Evolutionary conservation across 176 grass and related monocot species (phyloP).

Genomic region (Avena insularis): DNA sequence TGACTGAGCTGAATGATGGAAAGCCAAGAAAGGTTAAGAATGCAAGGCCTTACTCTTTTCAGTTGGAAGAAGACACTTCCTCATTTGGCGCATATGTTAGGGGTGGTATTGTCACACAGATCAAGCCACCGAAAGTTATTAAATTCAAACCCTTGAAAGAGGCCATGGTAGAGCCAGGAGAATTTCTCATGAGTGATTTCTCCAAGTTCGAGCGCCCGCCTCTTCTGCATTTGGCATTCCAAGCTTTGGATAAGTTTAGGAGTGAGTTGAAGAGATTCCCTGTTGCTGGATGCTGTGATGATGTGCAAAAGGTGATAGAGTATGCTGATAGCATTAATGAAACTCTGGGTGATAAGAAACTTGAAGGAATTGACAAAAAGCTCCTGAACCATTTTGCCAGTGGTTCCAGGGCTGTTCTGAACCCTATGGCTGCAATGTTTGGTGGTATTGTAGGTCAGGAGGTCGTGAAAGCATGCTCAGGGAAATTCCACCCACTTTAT

Average conservation of each 20-base stretch:
- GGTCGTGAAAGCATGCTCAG: constrained; percentile 90
- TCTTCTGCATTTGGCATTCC: constrained; percentile 88
- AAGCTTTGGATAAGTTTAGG: constrained; percentile 88
- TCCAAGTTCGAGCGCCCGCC: constrained; percentile 88
- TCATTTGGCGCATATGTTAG: constrained; percentile 68
- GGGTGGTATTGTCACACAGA: constrained; percentile 90
- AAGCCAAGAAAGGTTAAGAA: constrained; percentile 85
- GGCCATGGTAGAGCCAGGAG: constrained; percentile 82
- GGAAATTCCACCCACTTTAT: constrained; percentile 95
- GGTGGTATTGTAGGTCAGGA: constrained; percentile 94
- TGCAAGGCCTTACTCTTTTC: constrained; percentile 86
- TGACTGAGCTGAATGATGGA: constrained; percentile 89
- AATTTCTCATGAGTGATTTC: constrained; percentile 94
- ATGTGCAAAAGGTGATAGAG: constrained; percentile 64
- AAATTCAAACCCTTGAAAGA: constrained; percentile 87
- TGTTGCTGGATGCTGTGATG: constrained; percentile 70
- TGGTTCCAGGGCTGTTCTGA: constrained; percentile 84
- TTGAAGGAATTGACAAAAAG: constrained; percentile 79
- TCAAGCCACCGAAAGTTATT: constrained; percentile 85
- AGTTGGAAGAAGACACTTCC: constrained; percentile 86
- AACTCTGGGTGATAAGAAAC: constrained; percentile 60
- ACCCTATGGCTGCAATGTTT: constrained; percentile 96
- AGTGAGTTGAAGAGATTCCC: constrained; percentile 69
- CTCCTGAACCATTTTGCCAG: constrained; percentile 71
- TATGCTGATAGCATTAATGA: constrained; percentile 71